Percentiles rank a stretch among this genome's conserved stretches.
These are phyloP conservation scores for Blepharisma japonicum DNA, from an alignment of 73 alveolate species.

Conservation along the genomic window DNA sequence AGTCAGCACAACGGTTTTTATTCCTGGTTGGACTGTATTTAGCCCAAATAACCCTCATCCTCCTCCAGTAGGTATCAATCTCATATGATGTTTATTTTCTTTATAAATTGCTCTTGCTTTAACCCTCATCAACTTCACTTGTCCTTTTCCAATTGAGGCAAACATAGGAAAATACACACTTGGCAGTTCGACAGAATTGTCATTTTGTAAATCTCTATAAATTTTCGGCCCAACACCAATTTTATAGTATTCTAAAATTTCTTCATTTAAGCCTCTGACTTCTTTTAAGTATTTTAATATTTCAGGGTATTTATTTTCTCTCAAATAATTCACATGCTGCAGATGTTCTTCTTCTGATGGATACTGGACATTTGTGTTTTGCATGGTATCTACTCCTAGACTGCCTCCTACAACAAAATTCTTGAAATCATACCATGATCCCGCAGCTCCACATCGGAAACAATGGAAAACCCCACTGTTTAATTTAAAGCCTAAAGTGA, in stretches of 20 bases:
- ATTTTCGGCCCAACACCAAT: slow-evolving; percentile 65
- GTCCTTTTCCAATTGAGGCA: slow-evolving; percentile 32
- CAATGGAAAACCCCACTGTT: slow-evolving; percentile 74
- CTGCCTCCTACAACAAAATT: slow-evolving; percentile 39
- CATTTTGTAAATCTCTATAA: slow-evolving; percentile 50
- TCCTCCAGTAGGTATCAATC: slow-evolving; percentile 34
- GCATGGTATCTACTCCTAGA: slow-evolving; percentile 29
- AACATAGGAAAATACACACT: slow-evolving; percentile 55
- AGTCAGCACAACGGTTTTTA: slow-evolving; percentile 67
- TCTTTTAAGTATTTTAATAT: slow-evolving; percentile 7
- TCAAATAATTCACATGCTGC: slow-evolving; percentile 26
- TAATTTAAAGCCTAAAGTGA: slow-evolving; percentile 47
- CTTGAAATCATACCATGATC: slow-evolving; percentile 84
- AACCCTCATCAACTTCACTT: slow-evolving; percentile 37
- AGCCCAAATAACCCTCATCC: slow-evolving; percentile 80
- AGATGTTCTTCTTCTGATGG: slow-evolving; percentile 27
- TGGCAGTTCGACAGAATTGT: slow-evolving; percentile 40
- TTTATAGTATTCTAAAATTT: slow-evolving; percentile 50
- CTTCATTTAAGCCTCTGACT: slow-evolving; percentile 51
- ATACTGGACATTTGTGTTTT: slow-evolving; percentile 8
- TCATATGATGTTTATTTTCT: slow-evolving; percentile 35
- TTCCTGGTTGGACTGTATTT: slow-evolving; percentile 56
- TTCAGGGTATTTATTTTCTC: slow-evolving; percentile 38
- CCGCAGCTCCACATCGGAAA: slow-evolving; percentile 75
- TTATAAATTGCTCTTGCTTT: slow-evolving; percentile 26